phyloP scores from a whole-genome alignment of 768 basidiomycete species.

The Arthromyces matolae region DNA sequence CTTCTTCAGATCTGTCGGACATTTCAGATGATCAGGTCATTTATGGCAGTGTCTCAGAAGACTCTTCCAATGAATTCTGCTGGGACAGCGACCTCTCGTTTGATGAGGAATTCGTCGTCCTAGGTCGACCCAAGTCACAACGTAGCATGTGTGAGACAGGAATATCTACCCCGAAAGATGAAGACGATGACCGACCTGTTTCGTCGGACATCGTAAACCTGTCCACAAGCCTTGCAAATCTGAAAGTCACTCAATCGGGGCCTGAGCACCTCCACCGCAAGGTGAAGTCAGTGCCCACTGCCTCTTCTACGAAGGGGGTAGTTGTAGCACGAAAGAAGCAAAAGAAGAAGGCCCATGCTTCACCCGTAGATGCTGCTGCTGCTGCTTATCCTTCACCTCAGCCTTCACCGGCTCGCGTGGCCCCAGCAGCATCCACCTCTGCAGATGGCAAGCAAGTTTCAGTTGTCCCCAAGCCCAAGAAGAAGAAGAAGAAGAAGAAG shows the following conservation, averaged over 20 bases:
- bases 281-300: neutral
- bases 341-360: constrained; percentile 13
- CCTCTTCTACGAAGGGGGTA: neutral
- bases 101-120: constrained; percentile 51
- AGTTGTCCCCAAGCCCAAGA: constrained; percentile 12
- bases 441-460: constrained; percentile 9
- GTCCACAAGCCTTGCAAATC: constrained; percentile 7
- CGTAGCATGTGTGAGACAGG: constrained; percentile 1
- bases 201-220: constrained; percentile 11
- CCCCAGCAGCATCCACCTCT: constrained; percentile 10
- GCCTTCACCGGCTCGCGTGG: constrained; percentile 5
- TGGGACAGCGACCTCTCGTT: constrained; percentile 29
- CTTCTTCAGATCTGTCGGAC: constrained; percentile 20
- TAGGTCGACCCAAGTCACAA: constrained; percentile 22
- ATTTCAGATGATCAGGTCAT: constrained; percentile 58
- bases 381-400: constrained; percentile 11
- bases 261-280: neutral
- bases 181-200: constrained; percentile 2
- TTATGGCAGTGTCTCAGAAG: constrained; percentile 41
- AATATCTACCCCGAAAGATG: constrained; percentile 8
- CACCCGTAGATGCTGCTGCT: constrained; percentile 6
- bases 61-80: constrained; percentile 19
- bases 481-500: constrained; percentile 15
- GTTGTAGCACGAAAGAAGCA: constrained; percentile 7
- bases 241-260: constrained; percentile 2